phyloP scores from a whole-genome alignment of 2,329 filamentous ascomycete genomes.

The Nannizzia gypsea region DNA sequence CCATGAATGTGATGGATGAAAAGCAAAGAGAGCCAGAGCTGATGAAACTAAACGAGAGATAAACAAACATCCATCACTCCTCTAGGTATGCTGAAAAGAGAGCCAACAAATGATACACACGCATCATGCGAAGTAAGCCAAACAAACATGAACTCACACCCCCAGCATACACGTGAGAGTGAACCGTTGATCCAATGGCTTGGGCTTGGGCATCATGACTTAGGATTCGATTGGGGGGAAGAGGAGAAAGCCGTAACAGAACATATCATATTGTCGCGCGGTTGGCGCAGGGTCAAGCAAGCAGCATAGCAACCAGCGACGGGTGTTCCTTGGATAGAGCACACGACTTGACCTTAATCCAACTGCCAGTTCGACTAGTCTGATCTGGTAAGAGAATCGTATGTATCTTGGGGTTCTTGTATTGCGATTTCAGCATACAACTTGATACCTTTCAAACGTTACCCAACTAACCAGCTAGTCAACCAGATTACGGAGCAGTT shows the following conservation, averaged over 20 bases:
- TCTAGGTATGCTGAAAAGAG: neutral
- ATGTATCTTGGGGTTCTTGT: neutral
- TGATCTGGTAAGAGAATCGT: neutral
- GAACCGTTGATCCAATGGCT: neutral
- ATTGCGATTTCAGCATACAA: neutral
- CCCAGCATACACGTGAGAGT: neutral
- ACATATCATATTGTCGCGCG: constrained; percentile 1
- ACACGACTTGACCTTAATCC: neutral
- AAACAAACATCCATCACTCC: too few species aligned
- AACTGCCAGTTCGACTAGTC: neutral
- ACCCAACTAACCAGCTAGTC: neutral
- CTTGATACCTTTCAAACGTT: neutral
- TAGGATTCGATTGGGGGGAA: neutral
- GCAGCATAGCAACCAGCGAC: neutral
- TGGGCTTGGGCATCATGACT: neutral
- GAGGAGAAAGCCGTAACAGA: neutral
- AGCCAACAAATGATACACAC: neutral
- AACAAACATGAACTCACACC: neutral
- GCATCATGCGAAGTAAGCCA: neutral
- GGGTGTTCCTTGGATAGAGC: neutral
- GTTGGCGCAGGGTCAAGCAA: neutral
- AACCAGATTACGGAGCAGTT: too few species aligned
- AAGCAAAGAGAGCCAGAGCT: neutral
- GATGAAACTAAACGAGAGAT: neutral
- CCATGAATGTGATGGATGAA: neutral